phyloP scores from a whole-genome alignment of 2,329 filamentous ascomycete species.

The Botrytis tulipae region DNA sequence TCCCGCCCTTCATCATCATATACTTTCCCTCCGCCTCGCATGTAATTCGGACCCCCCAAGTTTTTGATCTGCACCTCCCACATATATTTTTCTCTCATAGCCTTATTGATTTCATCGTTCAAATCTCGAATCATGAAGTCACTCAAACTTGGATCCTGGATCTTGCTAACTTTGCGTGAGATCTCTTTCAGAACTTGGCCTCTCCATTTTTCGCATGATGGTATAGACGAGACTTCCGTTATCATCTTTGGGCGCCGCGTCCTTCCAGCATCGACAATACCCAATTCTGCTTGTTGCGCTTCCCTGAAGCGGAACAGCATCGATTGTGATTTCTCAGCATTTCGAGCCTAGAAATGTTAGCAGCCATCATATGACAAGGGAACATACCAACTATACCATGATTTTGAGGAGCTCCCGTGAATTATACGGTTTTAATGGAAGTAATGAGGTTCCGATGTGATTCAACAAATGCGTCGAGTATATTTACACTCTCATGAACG shows the following conservation, averaged over 20 bases:
- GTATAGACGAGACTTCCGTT: slow-evolving; percentile 79
- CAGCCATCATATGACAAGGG: background rate
- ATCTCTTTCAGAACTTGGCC: slow-evolving; percentile 97
- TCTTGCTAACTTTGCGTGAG: slow-evolving; percentile 91
- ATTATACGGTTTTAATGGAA: background rate
- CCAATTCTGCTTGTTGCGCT: slow-evolving; percentile 90
- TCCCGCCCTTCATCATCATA: slow-evolving; percentile 55
- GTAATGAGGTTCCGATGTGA: background rate
- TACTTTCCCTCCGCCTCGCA: slow-evolving; percentile 50
- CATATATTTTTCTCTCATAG: slow-evolving; percentile 98
- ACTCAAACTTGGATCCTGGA: slow-evolving; percentile 86
- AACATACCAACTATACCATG: slow-evolving; percentile 32
- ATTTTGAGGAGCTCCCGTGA: slow-evolving; percentile 23
- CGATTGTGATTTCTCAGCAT: slow-evolving; percentile 97
- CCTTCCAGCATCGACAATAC: slow-evolving; percentile 90
- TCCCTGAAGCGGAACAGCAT: slow-evolving; percentile 99
- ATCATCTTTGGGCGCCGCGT: slow-evolving; percentile 89
- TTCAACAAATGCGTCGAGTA: background rate
- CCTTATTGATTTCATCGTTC: slow-evolving; percentile 99
- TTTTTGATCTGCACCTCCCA: slow-evolving; percentile 98
- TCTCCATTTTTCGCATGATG: slow-evolving; percentile 93
- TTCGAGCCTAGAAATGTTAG: slow-evolving; percentile 67
- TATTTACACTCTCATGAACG: background rate
- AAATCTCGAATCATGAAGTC: slow-evolving; percentile 97
- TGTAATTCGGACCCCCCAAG: slow-evolving; percentile 91